phyloP scores from a whole-genome alignment of 139 green algal species.

The Monoraphidium neglectum region DNA sequence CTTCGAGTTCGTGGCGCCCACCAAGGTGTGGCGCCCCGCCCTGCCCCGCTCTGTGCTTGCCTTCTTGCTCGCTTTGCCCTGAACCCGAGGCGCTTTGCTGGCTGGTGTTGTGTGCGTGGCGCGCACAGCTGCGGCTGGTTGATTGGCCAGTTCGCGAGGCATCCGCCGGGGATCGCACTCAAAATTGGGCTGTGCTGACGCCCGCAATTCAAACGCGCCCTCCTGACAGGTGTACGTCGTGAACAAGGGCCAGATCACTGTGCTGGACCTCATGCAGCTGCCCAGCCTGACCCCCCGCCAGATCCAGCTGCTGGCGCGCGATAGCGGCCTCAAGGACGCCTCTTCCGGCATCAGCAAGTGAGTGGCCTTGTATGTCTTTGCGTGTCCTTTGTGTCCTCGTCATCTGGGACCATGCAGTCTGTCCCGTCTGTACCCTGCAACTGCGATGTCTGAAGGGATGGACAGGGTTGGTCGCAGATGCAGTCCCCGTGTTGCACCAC shows the following conservation, averaged over 20 bases:
- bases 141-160: too few relatives aligned
- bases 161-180: too few relatives aligned
- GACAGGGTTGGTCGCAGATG: too few relatives aligned
- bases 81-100: too few relatives aligned
- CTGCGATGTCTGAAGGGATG: too few relatives aligned
- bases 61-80: not conserved
- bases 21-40: conserved; percentile 54
- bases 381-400: too few relatives aligned
- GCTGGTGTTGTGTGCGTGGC: not conserved
- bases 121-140: too few relatives aligned
- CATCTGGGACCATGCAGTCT: too few relatives aligned
- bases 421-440: too few relatives aligned
- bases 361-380: too few relatives aligned
- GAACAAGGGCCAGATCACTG: not conserved
- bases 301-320: conserved; percentile 41
- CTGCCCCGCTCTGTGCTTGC: conserved; percentile 27
- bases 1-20: conserved; percentile 69
- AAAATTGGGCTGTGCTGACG: too few relatives aligned
- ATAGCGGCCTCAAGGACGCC: not conserved
- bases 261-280: conserved; percentile 33
- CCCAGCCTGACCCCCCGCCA: conserved; percentile 47
- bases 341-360: not conserved
- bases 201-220: conserved; percentile 61
- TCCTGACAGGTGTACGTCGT: conserved; percentile 28
- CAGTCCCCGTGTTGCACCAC: too few relatives aligned